Evolutionary conservation across 2,329 filamentous ascomycete genomes (phyloP).

Genomic region (Pseudocercospora ulei): DNA sequence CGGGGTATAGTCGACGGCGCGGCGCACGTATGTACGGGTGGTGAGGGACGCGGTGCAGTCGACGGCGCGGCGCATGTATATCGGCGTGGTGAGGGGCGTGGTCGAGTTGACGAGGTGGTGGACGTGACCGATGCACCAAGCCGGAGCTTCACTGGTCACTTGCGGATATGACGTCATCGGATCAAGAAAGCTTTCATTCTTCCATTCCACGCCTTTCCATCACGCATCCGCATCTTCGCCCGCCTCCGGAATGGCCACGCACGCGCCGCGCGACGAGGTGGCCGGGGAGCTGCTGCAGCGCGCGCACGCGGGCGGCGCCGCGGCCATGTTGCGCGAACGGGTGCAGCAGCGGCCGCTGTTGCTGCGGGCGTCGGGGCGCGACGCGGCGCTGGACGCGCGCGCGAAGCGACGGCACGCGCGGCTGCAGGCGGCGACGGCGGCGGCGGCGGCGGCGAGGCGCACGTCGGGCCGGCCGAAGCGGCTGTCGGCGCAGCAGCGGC

Average conservation of each 20-base stretch:
- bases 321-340: constrained; percentile 68
- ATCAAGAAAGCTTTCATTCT: too few relatives aligned
- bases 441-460: constrained; percentile 29
- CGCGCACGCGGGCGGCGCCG: constrained; percentile 64
- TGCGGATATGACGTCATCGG: too few relatives aligned
- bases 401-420: constrained; percentile 36
- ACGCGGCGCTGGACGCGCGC: constrained; percentile 46
- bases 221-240: too few relatives aligned
- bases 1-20: too few relatives aligned
- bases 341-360: constrained; percentile 72
- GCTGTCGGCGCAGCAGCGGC: constrained; percentile 69
- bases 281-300: constrained; percentile 57
- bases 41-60: too few relatives aligned
- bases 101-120: too few relatives aligned
- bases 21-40: too few relatives aligned
- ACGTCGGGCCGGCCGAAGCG: constrained; percentile 51
- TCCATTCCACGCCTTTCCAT: too few relatives aligned
- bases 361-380: constrained; percentile 66
- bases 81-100: too few relatives aligned
- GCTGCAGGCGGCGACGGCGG: constrained; percentile 30
- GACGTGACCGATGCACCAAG: too few relatives aligned
- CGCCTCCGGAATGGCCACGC: constrained; percentile 28
- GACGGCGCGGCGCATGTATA: too few relatives aligned
- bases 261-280: constrained; percentile 28
- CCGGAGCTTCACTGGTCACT: too few relatives aligned